These are phyloP conservation scores for Kickxella alabastrina DNA, from an alignment of 192 early-diverging fungal species.

Conservation along the genomic window DNA sequence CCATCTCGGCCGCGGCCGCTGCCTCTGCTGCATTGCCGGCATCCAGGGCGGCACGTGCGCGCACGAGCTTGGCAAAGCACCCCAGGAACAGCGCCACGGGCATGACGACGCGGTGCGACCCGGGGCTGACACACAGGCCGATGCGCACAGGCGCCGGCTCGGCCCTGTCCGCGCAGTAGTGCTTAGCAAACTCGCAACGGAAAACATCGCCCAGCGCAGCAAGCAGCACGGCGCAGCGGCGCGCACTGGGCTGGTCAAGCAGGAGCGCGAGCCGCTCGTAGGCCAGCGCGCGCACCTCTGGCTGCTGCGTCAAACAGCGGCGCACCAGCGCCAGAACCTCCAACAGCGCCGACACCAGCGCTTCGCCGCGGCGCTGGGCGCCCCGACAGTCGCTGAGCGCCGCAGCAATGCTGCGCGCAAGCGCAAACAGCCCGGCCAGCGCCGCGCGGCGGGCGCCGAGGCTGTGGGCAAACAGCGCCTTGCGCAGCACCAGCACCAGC, in stretches of 20 bases:
- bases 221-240: conserved; percentile 10
- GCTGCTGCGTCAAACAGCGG: conserved; percentile 66
- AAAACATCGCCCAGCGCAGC: conserved; percentile 21
- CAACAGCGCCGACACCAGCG: conserved; percentile 19
- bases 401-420: conserved; percentile 37
- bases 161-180: conserved; percentile 27
- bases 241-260: conserved; percentile 26
- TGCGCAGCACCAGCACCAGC: conserved; percentile 66
- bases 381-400: conserved; percentile 10
- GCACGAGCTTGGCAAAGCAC: conserved; percentile 26
- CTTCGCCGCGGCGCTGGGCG: conserved; percentile 7
- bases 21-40: neutral
- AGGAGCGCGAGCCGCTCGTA: conserved; percentile 58
- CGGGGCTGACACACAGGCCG: conserved; percentile 21
- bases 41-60: neutral
- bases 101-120: conserved; percentile 21
- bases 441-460: conserved; percentile 60
- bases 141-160: conserved; percentile 20
- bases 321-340: conserved; percentile 57
- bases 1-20: conserved; percentile 3
- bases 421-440: conserved; percentile 57
- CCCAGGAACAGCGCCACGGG: conserved; percentile 25
- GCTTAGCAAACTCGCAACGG: conserved; percentile 47
- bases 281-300: conserved; percentile 53
- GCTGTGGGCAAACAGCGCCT: conserved; percentile 63